Conservation (phyloP, 75 land plant species). For the Isoetes taiwanensis region DNA sequence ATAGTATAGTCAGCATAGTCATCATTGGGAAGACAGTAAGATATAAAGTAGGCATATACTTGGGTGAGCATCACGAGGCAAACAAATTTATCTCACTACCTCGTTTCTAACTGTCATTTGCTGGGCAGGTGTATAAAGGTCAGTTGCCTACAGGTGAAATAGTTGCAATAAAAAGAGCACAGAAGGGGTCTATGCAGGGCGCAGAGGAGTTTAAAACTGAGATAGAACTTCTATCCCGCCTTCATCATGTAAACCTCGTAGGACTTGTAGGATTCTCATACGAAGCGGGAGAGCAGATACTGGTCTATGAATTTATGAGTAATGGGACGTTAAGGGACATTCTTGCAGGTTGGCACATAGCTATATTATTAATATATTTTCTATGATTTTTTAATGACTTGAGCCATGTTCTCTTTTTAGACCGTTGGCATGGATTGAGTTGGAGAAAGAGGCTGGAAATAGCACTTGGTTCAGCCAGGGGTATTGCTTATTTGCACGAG, state of each 20-base stretch:
- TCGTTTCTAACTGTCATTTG: too few species aligned
- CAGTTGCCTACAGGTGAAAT: constrained; percentile 35
- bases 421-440: background rate
- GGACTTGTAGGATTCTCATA: constrained; percentile 40
- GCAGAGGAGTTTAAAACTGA: constrained; percentile 70
- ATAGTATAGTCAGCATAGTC: too few species aligned
- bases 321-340: constrained; percentile 57
- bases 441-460: constrained; percentile 6
- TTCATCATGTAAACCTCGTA: constrained; percentile 77
- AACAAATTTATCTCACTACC: too few species aligned
- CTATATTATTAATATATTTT: too few species aligned
- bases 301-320: constrained; percentile 66
- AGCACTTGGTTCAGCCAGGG: background rate
- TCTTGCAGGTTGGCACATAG: constrained; percentile 59
- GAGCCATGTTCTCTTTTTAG: background rate
- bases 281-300: constrained; percentile 71
- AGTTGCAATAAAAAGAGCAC: constrained; percentile 81
- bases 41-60: too few species aligned
- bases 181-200: constrained; percentile 68
- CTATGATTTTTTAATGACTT: background rate
- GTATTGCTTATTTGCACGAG: constrained; percentile 2
- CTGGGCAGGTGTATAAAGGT: constrained; percentile 77
- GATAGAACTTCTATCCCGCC: constrained; percentile 78
- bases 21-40: too few species aligned
- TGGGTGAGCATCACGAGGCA: too few species aligned